Evolutionary conservation across 257 asterid species (phyloP).

Genomic region (Fraxinus pennsylvanica): DNA sequence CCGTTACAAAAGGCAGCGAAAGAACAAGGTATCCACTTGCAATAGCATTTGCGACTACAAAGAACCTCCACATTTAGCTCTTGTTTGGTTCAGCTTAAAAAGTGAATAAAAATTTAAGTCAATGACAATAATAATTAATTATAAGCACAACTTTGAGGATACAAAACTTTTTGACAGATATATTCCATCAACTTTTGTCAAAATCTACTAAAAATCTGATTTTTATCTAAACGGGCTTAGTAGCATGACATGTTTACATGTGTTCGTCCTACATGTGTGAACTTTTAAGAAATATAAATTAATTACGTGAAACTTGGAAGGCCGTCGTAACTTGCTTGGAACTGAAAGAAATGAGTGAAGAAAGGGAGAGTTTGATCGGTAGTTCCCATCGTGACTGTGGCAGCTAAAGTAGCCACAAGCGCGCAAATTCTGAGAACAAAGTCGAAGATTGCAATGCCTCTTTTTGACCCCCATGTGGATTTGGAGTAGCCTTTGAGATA

Average conservation of each 20-base stretch:
- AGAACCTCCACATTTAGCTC: conserved; percentile 30
- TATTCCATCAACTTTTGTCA: too few relatives aligned
- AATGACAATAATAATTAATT: too few relatives aligned
- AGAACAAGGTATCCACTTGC: conserved; percentile 49
- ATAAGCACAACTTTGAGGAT: too few relatives aligned
- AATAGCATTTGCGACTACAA: conserved; percentile 48
- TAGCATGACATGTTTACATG: not conserved
- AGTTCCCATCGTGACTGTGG: conserved; percentile 55
- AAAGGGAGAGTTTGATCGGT: conserved; percentile 52
- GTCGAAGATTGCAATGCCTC: conserved; percentile 44
- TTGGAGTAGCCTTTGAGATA: conserved; percentile 23
- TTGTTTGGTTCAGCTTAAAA: too few relatives aligned
- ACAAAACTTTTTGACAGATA: too few relatives aligned
- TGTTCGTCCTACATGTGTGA: not conserved
- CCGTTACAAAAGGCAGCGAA: conserved; percentile 36
- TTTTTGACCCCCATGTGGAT: conserved; percentile 30
- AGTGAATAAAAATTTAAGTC: too few relatives aligned
- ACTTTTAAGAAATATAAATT: not conserved
- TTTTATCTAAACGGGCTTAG: too few relatives aligned
- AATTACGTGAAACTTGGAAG: conserved; percentile 47
- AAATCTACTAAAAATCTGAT: too few relatives aligned
- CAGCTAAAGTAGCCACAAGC: conserved; percentile 43
- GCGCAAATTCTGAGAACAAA: conserved; percentile 42
- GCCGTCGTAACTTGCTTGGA: conserved; percentile 53
- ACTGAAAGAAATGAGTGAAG: conserved; percentile 56